phyloP scores from a whole-genome alignment of 2,329 filamentous ascomycete species.

The Fusarium udum region DNA sequence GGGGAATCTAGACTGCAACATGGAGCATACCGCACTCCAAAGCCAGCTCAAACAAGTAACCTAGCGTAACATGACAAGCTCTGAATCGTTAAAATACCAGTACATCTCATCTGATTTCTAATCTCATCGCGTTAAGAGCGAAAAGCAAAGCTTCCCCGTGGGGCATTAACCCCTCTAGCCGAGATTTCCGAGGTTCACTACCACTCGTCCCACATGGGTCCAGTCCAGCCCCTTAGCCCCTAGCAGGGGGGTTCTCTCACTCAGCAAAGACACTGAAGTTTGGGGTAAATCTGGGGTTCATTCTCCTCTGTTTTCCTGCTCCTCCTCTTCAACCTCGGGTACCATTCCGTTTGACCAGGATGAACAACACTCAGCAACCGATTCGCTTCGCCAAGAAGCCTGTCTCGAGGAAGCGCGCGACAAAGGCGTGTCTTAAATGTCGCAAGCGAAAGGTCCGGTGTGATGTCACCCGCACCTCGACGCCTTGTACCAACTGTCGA shows the following conservation, averaged over 20 bases:
- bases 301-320: background rate
- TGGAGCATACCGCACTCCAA: background rate
- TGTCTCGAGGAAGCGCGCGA: conserved; percentile 32
- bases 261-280: background rate
- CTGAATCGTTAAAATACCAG: rapidly evolving
- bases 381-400: conserved; percentile 35
- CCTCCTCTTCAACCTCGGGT: conserved; percentile 23
- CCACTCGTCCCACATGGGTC: background rate
- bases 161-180: background rate
- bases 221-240: conserved; percentile 7
- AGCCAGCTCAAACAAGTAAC: background rate
- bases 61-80: too few relatives aligned
- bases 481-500: conserved; percentile 37
- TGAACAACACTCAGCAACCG: conserved; percentile 25
- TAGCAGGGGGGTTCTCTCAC: background rate
- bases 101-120: background rate
- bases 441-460: conserved; percentile 36
- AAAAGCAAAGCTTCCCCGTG: background rate
- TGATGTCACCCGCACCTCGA: conserved; percentile 33
- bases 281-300: conserved; percentile 31
- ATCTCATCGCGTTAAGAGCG: background rate
- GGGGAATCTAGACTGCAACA: too few relatives aligned
- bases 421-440: conserved; percentile 37
- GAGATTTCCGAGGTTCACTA: conserved; percentile 8
- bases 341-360: conserved; percentile 5